Base-by-base conservation (phyloP, 371 early-diverging fungal species). In the Fennellomyces sp. region DNA sequence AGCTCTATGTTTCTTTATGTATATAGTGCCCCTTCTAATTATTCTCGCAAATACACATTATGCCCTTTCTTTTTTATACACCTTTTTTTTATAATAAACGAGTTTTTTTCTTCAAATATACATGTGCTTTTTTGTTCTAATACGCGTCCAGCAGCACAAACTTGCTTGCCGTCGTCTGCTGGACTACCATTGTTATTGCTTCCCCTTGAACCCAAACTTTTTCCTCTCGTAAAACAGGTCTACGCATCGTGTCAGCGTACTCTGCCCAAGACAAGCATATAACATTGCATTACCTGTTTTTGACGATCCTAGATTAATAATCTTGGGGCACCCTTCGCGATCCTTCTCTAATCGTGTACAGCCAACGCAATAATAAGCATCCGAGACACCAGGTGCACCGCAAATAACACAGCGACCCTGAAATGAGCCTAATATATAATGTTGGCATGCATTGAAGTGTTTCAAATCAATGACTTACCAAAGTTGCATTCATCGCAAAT, bases 401-500 rank as follows among this genome's bases (percentile, higher is more conserved):
- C 98, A 98, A 58, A 97, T 76, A 8, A 96, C 91, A 75, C 98
- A 98, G 6, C 91, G 88, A 19, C 96, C 97, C 70, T 94, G 92
- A 62, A 86, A 89, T 36, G 91, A 87, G 52, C 92, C 76, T 75
- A 50, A 13, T n/a, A 12, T 30, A 49, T 5, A 49, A 28, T 27
- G 23, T 8, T 8, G 5, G 8, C 8, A 15, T 36, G 36, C 10
- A n/a, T n/a, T n/a, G n/a, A n/a, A n/a, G n/a, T n/a, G n/a, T n/a
- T n/a, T n/a, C 5, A 49, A 4, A 35, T 25, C 12, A 13, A 30
- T 11, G 12, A 51, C 84, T 45, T 72, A 79, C 76, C 97, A 76
- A 94, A 97, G 82, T 97, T 97, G 80, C 97, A 97, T 70, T 97
- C 97, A 64, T 96, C 97, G 73, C 98, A 98, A 49, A 97, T 93